Evolutionary conservation across 768 basidiomycete species (phyloP).

Genomic region (Jaapia argillacea): DNA sequence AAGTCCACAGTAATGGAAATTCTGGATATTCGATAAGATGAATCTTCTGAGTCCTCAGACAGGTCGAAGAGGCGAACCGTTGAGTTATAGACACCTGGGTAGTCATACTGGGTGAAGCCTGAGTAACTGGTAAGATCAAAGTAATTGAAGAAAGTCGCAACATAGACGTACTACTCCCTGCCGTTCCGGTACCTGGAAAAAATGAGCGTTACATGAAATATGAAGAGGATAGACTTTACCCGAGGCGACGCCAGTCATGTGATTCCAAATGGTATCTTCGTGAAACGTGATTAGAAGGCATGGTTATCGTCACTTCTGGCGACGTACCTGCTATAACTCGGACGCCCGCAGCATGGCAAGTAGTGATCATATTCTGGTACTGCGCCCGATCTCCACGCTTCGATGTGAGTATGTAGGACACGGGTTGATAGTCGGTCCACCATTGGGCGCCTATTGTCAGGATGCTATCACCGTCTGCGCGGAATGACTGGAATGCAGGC

Average conservation of each 20-base stretch:
- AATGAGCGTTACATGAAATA: not conserved
- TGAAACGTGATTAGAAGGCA: not conserved
- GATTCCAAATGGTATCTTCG: conserved; percentile 48
- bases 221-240: conserved; percentile 18
- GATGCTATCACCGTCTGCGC: not conserved
- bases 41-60: no score
- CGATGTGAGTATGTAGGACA: conserved; percentile 54
- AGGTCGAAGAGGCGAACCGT: not conserved
- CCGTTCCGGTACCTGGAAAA: not conserved
- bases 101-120: conserved; percentile 5
- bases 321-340: conserved; percentile 37
- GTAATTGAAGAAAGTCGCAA: not conserved
- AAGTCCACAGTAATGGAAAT: conserved; percentile 60
- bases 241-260: conserved; percentile 44
- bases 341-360: conserved; percentile 30
- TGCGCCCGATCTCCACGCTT: conserved; percentile 54
- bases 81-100: conserved; percentile 13
- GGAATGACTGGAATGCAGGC: not conserved
- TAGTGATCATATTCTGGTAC: conserved; percentile 28
- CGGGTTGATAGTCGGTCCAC: conserved; percentile 72
- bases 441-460: conserved; percentile 29
- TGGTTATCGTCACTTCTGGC: conserved; percentile 8
- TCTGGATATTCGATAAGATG: conserved; percentile 18
- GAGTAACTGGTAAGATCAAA: conserved; percentile 2
- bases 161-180: not conserved